phyloP scores from a whole-genome alignment of 345 rosid genomes.

The Cardiospermum halicacabum region DNA sequence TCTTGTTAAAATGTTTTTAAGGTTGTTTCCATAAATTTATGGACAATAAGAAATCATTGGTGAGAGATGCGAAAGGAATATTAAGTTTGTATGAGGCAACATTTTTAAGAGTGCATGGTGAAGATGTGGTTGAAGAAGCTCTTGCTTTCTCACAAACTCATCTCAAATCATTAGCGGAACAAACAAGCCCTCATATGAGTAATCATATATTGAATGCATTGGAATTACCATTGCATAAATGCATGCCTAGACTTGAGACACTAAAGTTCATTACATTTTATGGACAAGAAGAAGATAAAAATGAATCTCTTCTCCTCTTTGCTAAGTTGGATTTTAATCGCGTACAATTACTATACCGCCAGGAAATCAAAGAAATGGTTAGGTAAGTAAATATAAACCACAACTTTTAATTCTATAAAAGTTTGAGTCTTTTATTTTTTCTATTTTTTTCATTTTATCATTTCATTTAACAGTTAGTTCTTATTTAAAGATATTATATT shows the following conservation, averaged over 20 bases:
- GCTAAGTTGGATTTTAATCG: background rate
- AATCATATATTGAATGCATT: background rate
- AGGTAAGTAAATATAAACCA: slow-evolving; percentile 2
- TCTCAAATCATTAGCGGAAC: background rate
- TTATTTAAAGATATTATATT: too few relatives aligned
- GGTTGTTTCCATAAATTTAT: too few relatives aligned
- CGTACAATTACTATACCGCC: background rate
- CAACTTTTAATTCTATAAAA: too few relatives aligned
- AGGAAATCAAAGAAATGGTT: background rate
- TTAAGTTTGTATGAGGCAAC: slow-evolving; percentile 8
- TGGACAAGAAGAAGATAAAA: background rate
- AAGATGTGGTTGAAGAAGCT: background rate
- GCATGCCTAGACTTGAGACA: background rate
- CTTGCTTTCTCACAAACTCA: background rate
- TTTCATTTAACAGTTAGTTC: too few relatives aligned
- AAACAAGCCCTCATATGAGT: background rate
- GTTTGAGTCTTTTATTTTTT: too few relatives aligned
- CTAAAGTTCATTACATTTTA: background rate
- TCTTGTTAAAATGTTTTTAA: too few relatives aligned
- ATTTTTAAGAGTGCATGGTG: background rate
- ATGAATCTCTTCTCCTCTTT: background rate
- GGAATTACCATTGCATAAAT: background rate
- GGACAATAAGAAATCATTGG: too few relatives aligned
- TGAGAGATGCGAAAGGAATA: too few relatives aligned
- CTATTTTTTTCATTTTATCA: too few relatives aligned